These are phyloP conservation scores for Plasmodium sp. DNA, from an alignment of 169 alveolate genomes.

Conservation along the genomic window DNA sequence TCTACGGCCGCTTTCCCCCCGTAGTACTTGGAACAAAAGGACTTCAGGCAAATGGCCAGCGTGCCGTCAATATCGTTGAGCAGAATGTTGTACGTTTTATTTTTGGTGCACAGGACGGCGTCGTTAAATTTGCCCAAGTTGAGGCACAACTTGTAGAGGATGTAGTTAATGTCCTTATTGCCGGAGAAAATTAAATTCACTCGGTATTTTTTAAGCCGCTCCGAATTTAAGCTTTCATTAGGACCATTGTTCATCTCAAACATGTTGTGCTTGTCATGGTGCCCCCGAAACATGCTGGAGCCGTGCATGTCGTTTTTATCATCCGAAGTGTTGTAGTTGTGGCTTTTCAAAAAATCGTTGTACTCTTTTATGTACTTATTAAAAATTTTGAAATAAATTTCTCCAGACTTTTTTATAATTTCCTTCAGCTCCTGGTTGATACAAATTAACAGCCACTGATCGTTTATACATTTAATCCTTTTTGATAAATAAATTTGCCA, in stretches of 20 bases:
- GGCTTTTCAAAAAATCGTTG: slow-evolving; percentile 46
- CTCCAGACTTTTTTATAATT: slow-evolving; percentile 41
- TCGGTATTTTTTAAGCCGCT: slow-evolving; percentile 39
- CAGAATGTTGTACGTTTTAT: slow-evolving; percentile 53
- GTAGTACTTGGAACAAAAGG: slow-evolving; percentile 48
- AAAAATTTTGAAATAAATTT: slow-evolving; percentile 58
- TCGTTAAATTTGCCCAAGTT: slow-evolving; percentile 56
- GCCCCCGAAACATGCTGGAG: not conserved
- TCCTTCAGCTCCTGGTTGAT: slow-evolving; percentile 51
- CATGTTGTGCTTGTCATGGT: not conserved
- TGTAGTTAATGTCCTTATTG: slow-evolving; percentile 59
- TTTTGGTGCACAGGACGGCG: slow-evolving; percentile 64
- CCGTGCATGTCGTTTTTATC: not conserved
- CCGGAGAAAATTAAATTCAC: slow-evolving; percentile 69
- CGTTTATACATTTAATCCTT: slow-evolving; percentile 43
- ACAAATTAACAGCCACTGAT: slow-evolving; percentile 67
- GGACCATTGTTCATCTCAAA: slow-evolving; percentile 31
- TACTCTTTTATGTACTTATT: slow-evolving; percentile 64
- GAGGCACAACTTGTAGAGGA: slow-evolving; percentile 51
- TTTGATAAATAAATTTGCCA: slow-evolving; percentile 74
- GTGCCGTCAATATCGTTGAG: slow-evolving; percentile 72
- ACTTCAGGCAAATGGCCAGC: slow-evolving; percentile 55
- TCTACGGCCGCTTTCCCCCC: not conserved
- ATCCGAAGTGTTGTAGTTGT: slow-evolving; percentile 8
- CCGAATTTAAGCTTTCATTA: slow-evolving; percentile 24